Percentiles rank a stretch among this genome's conserved stretches.
These are phyloP conservation scores for Hirsutella minnesotensis DNA, from an alignment of 2,329 filamentous ascomycete genomes.

Conservation along the genomic window DNA sequence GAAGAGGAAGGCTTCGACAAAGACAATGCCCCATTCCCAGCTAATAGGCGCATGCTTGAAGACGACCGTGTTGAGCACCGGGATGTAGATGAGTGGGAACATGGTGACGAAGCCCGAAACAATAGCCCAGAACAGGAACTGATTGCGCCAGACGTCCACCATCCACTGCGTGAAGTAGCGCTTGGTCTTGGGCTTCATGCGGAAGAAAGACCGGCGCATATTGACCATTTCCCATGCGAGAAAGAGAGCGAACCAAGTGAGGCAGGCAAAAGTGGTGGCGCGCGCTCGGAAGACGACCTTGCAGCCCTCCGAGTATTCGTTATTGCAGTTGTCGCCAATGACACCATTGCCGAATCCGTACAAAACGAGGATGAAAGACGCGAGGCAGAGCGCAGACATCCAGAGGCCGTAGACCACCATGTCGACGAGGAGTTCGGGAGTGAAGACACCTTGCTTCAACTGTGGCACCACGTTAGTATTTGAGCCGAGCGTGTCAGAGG, in stretches of 20 bases:
- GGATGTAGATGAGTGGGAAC: conserved; percentile 43
- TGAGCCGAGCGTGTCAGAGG: no score
- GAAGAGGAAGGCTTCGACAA: conserved; percentile 42
- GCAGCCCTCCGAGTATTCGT: conserved; percentile 37
- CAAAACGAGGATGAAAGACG: conserved; percentile 39
- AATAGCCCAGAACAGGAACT: conserved; percentile 56
- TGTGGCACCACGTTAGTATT: conserved; percentile 2
- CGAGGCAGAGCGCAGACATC: conserved; percentile 49
- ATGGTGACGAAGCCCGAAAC: conserved; percentile 31
- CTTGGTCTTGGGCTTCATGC: conserved; percentile 53
- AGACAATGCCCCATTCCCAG: conserved; percentile 51
- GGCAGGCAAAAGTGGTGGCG: conserved; percentile 57
- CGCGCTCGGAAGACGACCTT: conserved; percentile 55
- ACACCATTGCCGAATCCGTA: conserved; percentile 34
- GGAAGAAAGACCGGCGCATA: conserved; percentile 59
- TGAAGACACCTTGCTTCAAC: conserved; percentile 47
- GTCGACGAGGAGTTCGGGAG: conserved; percentile 50
- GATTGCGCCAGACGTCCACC: conserved; percentile 54
- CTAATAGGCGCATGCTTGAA: conserved; percentile 46
- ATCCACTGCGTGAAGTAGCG: conserved; percentile 54
- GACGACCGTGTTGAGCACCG: conserved; percentile 41
- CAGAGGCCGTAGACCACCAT: conserved; percentile 56
- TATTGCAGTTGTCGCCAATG: conserved; percentile 49
- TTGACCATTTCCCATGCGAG: conserved; percentile 67
- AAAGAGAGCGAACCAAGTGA: conserved; percentile 66